Evolutionary conservation across 129 eudicot species (phyloP), one percentile per base, ranked within the genome.

Genomic region (Erigeron canadensis): DNA sequence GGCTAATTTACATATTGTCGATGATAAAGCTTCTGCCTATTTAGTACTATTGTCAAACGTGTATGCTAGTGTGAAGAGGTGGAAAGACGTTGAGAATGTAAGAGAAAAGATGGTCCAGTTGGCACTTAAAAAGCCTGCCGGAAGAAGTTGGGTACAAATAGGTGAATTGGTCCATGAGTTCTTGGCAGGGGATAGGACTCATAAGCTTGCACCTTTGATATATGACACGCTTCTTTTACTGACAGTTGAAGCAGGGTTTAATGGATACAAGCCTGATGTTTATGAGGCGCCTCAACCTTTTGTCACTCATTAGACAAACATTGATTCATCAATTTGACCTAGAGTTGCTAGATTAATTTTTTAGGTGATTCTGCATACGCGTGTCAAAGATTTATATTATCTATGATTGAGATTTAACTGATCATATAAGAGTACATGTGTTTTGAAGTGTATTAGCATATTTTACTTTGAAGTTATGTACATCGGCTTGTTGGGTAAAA

Each of bases 81-180:
- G 96, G 96, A 59, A 71, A 41, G 88, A 88, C 57, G 86, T 88
- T 64, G 75, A 75, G 8, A 65, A 48, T 67, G 72, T 84, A 42
- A 80, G 90, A 63, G 65, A 53, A 45, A 84, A 80, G 79, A 86
- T 91, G 86, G 67, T 76, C 56, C 71, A 65, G 48, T 76, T 67
- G 82, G 80, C 72, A 44, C 51, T 69, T 61, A 84, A 44, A 63
- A 86, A 80, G 77, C 51, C 82, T 70, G 80, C 82, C 2, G 97
- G 97, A 12, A 77, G 83, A 71, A 90, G 97, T 73, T 85, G 86
- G 86, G 74, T 86, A 8, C 85, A 87, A 55, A 75, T 75, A 18
- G 81, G 75, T 75, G 88, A 80, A 45, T 38, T 19, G 2, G 64
- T 82, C 57, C 81, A 83, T 68, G 79, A 90, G 54, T 90, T 87